Percentiles rank a stretch among this genome's conserved stretches.
These are phyloP conservation scores for Quercus parvula DNA, from an alignment of 306 rosid species.

Conservation along the genomic window DNA sequence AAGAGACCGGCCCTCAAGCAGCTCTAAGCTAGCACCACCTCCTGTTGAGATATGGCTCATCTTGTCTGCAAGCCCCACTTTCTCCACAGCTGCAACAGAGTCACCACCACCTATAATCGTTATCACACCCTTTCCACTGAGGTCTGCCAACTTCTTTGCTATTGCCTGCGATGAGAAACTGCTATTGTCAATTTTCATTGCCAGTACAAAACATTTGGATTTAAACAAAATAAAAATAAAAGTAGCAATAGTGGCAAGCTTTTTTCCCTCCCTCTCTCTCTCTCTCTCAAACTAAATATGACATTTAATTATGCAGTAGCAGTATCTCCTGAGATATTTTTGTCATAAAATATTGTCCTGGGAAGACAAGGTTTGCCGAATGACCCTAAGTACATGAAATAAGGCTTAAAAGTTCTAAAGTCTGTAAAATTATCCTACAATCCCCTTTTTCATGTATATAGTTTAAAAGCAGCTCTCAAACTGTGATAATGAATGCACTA, in stretches of 20 bases:
- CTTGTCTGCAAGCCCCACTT: slow-evolving; percentile 86
- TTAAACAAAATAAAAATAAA: neutral
- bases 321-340: neutral
- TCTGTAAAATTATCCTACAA: too few relatives aligned
- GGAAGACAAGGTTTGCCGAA: neutral
- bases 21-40: slow-evolving; percentile 99
- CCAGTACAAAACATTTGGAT: neutral
- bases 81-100: slow-evolving; percentile 95
- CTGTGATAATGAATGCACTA: too few relatives aligned
- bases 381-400: neutral
- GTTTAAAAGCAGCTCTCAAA: too few relatives aligned
- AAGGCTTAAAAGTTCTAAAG: too few relatives aligned
- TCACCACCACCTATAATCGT: slow-evolving; percentile 98
- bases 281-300: neutral
- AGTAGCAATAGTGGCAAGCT: neutral
- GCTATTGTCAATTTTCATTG: neutral
- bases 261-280: neutral
- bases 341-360: neutral
- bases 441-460: too few relatives aligned
- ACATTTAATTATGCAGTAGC: neutral
- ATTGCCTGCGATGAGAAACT: slow-evolving; percentile 47
- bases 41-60: slow-evolving; percentile 98
- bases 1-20: slow-evolving; percentile 88
- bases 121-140: slow-evolving; percentile 77
- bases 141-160: slow-evolving; percentile 85